Evolutionary conservation across 139 green algal species (phyloP), one percentile per base, ranked within the genome.

Genomic region (Chlamydomonas urium): DNA sequence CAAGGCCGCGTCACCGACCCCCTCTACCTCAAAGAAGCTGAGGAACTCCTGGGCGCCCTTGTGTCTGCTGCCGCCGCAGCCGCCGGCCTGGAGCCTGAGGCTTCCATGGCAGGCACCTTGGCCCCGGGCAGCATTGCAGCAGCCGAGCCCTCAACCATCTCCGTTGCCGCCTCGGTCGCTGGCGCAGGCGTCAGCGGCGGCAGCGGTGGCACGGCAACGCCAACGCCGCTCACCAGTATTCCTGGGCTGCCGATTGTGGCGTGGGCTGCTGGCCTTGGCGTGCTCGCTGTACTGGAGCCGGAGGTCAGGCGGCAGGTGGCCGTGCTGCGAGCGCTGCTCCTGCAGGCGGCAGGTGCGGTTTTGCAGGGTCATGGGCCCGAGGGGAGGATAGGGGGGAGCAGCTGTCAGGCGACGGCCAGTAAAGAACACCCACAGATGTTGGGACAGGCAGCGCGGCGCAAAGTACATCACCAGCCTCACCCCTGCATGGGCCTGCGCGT

Each of bases 11-110:
- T 32, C 36, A 78, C 65, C 29, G 70, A 77, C 34, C 23, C 62
- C 28, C 47, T 63, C 28, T 66, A 65, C 34, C 24, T 71, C 26
- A 26, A 77, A 21, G 38, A 81, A 28, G 75, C 75, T 31, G 62
- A 69, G 35, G 38, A 37, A 21, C 34, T 74, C 42, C n/a, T 79
- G 60, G 14, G 19, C 5, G 17, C 8, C 8, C 10, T 77, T 42
- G 8, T 79, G 32, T 31, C 60, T 8, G 31, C 60, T 42, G 32
- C 36, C 24, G 61, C 63, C 50, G 24, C 67, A 36, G 53, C 29
- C 17, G 60, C 8, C n/a, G 60, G 32, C 33, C 32, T 26, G 28
- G 56, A 56, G 45, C 10, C 56, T 5, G n/a, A n/a, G n/a, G n/a
- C n/a, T n/a, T n/a, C n/a, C n/a, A n/a, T n/a, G 36, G 33, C 19